Percentiles rank a stretch among this genome's conserved stretches.
phyloP scores from a whole-genome alignment of 1,284 basidiomycete genomes.

The Melampsora americana region DNA sequence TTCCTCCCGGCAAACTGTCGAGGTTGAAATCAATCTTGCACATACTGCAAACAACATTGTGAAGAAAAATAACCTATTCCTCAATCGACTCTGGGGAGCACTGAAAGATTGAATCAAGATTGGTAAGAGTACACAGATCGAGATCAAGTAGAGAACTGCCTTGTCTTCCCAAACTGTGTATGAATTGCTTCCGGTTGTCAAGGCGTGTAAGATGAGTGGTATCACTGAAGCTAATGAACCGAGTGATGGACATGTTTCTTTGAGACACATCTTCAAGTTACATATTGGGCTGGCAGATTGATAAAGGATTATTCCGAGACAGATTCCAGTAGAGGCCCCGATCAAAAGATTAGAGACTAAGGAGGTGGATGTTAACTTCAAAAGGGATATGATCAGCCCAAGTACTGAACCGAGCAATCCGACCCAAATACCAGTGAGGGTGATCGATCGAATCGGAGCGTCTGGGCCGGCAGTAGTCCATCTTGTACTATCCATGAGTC shows the following conservation, averaged over 20 bases:
- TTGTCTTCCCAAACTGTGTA: slow-evolving; percentile 95
- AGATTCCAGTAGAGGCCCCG: slow-evolving; percentile 14
- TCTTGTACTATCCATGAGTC: slow-evolving; percentile 12
- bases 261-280: slow-evolving; percentile 1
- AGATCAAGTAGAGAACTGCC: slow-evolving; percentile 69
- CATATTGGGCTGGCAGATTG: not conserved
- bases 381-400: not conserved
- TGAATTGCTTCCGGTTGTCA: slow-evolving; percentile 63
- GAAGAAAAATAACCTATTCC: slow-evolving; percentile 72
- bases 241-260: slow-evolving; percentile 12
- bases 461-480: not conserved
- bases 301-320: slow-evolving; percentile 11
- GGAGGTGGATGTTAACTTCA: slow-evolving; percentile 46
- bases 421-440: not conserved
- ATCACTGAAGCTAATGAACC: slow-evolving; percentile 5
- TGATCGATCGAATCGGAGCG: slow-evolving; percentile 14
- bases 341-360: slow-evolving; percentile 2
- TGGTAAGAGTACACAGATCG: slow-evolving; percentile 62
- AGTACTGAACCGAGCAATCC: not conserved
- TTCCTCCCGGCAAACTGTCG: slow-evolving; percentile 89
- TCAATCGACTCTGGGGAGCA: slow-evolving; percentile 67
- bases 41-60: slow-evolving; percentile 66
- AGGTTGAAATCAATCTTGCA: slow-evolving; percentile 68
- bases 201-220: slow-evolving; percentile 24
- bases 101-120: slow-evolving; percentile 57